Base-by-base conservation (phyloP, 2,329 filamentous ascomycete genomes). In the Sordariomycetes sp. region DNA sequence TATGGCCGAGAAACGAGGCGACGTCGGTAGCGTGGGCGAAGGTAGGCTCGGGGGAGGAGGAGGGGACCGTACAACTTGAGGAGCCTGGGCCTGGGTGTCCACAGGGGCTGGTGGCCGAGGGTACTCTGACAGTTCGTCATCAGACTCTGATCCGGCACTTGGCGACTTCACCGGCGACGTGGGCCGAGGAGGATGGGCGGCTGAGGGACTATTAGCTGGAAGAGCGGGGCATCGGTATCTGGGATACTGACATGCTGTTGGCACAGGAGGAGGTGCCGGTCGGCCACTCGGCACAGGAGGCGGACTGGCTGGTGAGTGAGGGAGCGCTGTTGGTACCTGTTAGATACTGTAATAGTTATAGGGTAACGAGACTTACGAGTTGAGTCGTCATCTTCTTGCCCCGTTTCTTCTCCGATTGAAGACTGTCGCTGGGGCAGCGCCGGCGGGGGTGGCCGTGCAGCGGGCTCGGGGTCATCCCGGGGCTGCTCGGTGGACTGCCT, bases 131-230 rank as follows among this genome's bases (percentile, higher is more conserved):
- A 91, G 75, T 70, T 97, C 93, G 69, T 97, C 92, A 65, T 95
- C 92, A 51, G 92, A 94, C 68, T 88, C 89, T 1, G 90, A 95
- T 34, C 90, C 91, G 61, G 87, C 80, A 59, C 85, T 90, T 53
- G 85, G 85, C 48, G 89, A 89, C 54, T 79, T 76, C 18, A 81
- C 68, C 40, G 79, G 73, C 40, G 80, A 74, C 54, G 80, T 76
- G 37, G 76, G 76, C 28, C 76, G 75, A 54, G 81, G 82, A 1
- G 78, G 48, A 43, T 79, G 73, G 46, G 80, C 74, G 55, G 80
- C 76, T 48, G 76, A 76, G 37, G 76, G 53, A 81, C 82, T 1
- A 78, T 75, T 53, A 86, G 83, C 54, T 86, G 87, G 65, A 82
- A 87, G 90, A 65, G 25, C 65, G 58, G 55, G 58, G 40, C 60